These are phyloP conservation scores for Phycomyces blakesleeanus DNA, from an alignment of 192 early-diverging fungal genomes.

Conservation along the genomic window DNA sequence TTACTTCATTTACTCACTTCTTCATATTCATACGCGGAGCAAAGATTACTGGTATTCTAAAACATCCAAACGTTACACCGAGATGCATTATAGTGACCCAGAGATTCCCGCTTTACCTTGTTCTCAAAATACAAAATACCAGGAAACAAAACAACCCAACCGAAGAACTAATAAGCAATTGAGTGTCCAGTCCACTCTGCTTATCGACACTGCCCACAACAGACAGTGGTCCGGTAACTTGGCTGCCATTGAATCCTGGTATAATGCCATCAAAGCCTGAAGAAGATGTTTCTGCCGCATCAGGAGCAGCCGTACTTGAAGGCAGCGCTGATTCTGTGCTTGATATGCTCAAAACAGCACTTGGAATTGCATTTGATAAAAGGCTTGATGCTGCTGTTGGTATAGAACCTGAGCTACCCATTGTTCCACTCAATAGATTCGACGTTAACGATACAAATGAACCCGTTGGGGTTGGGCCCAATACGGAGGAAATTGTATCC, in stretches of 20 bases:
- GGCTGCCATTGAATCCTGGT: background rate
- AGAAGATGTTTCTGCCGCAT: background rate
- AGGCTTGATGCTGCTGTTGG: background rate
- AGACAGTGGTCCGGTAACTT: background rate
- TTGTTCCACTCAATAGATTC: background rate
- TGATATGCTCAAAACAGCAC: background rate
- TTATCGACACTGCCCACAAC: conserved; percentile 10
- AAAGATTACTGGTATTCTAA: conserved; percentile 18
- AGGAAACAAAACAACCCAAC: conserved; percentile 22
- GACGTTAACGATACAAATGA: background rate
- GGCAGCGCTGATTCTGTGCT: background rate
- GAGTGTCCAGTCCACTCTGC: conserved; percentile 18
- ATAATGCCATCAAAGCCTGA: background rate
- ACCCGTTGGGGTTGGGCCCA: background rate
- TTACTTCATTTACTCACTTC: conserved; percentile 7
- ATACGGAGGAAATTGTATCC: background rate
- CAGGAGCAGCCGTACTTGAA: background rate
- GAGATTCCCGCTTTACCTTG: conserved; percentile 13
- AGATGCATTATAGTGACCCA: background rate
- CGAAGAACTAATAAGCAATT: conserved; percentile 15
- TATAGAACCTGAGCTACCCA: background rate
- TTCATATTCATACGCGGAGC: conserved; percentile 31
- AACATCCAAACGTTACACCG: background rate
- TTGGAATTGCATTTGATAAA: background rate
- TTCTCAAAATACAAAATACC: conserved; percentile 25